Evolutionary conservation across 1,284 basidiomycete species (phyloP).

Genomic region (Exsudoporus floridanus): DNA sequence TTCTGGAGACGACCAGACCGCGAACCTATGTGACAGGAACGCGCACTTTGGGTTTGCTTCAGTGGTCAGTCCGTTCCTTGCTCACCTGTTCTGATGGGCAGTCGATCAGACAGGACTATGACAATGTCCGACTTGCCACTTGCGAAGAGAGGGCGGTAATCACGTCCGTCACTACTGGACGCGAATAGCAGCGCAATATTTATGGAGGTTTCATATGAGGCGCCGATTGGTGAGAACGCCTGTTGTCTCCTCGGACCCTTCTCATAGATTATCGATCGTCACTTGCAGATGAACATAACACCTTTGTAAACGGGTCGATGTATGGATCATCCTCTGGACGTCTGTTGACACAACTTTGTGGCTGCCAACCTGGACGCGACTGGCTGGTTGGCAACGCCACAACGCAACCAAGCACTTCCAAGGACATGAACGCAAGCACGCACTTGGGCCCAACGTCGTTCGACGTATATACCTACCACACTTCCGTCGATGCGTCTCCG

Average conservation of each 20-base stretch:
- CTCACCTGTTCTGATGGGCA: slow-evolving; percentile 29
- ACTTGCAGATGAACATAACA: slow-evolving; percentile 48
- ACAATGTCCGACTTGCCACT: slow-evolving; percentile 72
- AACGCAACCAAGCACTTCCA: slow-evolving; percentile 43
- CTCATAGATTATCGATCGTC: neutral
- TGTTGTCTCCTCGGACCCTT: slow-evolving; percentile 34
- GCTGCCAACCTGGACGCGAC: slow-evolving; percentile 70
- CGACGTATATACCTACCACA: slow-evolving; percentile 70
- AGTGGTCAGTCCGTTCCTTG: neutral
- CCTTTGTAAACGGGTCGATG: slow-evolving; percentile 54
- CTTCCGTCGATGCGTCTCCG: slow-evolving; percentile 66
- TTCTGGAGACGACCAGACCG: slow-evolving; percentile 66
- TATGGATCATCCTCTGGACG: neutral
- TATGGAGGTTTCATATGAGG: slow-evolving; percentile 78
- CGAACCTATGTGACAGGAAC: slow-evolving; percentile 84
- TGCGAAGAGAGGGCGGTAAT: slow-evolving; percentile 86
- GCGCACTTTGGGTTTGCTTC: slow-evolving; percentile 56
- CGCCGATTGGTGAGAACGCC: too few relatives aligned
- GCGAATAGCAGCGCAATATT: slow-evolving; percentile 79
- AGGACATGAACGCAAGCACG: slow-evolving; percentile 53
- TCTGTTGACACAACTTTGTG: slow-evolving; percentile 18
- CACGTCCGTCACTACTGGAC: slow-evolving; percentile 80
- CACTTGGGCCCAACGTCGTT: slow-evolving; percentile 57
- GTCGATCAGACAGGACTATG: slow-evolving; percentile 80
- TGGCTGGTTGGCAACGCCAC: slow-evolving; percentile 83